Base-by-base conservation (phyloP, 495 filamentous ascomycete species). In the Bathelium albidoporum region DNA sequence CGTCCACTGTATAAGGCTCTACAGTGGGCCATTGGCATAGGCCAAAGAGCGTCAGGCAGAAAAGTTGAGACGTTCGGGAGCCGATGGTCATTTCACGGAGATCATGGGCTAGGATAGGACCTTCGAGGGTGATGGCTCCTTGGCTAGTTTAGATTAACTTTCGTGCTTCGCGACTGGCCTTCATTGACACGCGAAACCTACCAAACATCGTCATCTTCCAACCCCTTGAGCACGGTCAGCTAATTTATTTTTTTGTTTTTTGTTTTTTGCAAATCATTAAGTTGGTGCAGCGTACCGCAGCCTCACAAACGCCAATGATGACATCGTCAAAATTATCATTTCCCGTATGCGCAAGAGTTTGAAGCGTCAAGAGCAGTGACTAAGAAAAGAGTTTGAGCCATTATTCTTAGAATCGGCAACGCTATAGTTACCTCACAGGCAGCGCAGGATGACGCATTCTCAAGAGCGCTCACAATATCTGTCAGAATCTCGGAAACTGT, bases 1-100 rank as follows among this genome's bases (percentile, higher is more conserved):
- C 77, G 61, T 82, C 78, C n/a, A 83, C 70, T 3, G 72, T 75
- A 59, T 76, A 74, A 1, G 72, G 49, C 9, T 71, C 69, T 11
- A 83, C 73, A 14, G 71, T 68, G 0, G 82, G 82, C 43, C 77
- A 78, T 9, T 71, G 52, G 60, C 82, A 83, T 7, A 83, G 73
- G 0, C 81, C 80, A 49, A 79, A 72, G 53, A 83, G 64, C 22
- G 74, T 76, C 7, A 73, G 71, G 59, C 81, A 85, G 22, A 81
- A 73, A 3, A 81, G 72, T 44, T 77, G 69, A 41, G 81, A 75
- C 12, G 81, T 79, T 61, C 73, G 72, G 1, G 80, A 80, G 29
- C 74, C 75, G 36, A 82, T 68, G 1, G 66, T 63, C 66, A 85
- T 73, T 11, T 75, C 69, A 31, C 76, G 72, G 2, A 85, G 70